Conservation (phyloP, 495 filamentous ascomycete genomes). For the Xylaria curta region DNA sequence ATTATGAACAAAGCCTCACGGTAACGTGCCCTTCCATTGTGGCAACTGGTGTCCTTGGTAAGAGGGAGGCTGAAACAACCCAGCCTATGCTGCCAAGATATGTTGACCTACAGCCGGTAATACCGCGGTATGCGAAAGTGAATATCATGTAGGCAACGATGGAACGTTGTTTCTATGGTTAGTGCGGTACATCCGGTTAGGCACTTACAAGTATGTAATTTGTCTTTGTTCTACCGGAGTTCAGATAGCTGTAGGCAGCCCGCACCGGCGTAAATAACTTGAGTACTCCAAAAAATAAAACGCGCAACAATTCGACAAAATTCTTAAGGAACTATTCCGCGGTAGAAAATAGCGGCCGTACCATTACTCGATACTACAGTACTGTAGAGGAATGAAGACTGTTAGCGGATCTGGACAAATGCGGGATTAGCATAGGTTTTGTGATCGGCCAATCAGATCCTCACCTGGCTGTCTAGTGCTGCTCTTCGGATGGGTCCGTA, state of each 20-base stretch:
- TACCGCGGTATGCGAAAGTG: background rate
- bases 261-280: background rate
- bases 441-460: slow-evolving; percentile 2
- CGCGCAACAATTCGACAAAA: background rate
- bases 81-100: background rate
- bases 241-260: background rate
- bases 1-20: background rate
- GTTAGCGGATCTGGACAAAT: slow-evolving; percentile 2
- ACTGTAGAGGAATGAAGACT: background rate
- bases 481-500: background rate
- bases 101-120: background rate
- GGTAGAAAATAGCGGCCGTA: no score
- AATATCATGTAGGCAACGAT: background rate
- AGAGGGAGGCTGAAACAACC: background rate
- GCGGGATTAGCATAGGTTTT: background rate
- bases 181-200: background rate
- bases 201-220: background rate
- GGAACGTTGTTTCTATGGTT: background rate
- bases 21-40: background rate
- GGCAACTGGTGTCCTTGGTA: background rate
- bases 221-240: background rate
- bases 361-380: background rate
- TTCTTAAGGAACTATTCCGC: background rate
- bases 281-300: background rate
- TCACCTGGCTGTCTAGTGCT: background rate